Percentiles rank a stretch among this genome's conserved stretches.
These are phyloP conservation scores for Hysterium pulicare DNA, from an alignment of 2,329 filamentous ascomycete species.

Conservation along the genomic window DNA sequence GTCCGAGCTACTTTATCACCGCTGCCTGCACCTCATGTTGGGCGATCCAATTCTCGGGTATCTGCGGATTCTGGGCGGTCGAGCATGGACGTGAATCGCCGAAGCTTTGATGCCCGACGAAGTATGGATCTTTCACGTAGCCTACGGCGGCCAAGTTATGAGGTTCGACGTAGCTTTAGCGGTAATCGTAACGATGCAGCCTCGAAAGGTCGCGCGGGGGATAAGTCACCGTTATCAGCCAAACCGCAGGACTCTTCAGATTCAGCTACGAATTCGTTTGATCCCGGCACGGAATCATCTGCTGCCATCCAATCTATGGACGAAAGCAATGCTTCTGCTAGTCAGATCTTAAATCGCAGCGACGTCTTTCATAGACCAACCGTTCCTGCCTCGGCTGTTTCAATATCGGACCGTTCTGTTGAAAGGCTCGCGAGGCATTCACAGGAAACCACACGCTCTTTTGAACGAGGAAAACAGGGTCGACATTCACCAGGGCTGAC, in stretches of 20 bases:
- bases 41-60: conserved; percentile 35
- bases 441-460: conserved; percentile 38
- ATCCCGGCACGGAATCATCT: conserved; percentile 71
- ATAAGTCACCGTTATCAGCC: conserved; percentile 47
- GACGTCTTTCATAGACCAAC: conserved; percentile 84
- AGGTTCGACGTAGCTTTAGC: conserved; percentile 60
- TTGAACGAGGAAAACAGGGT: conserved; percentile 16
- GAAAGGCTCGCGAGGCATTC: conserved; percentile 26
- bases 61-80: conserved; percentile 44
- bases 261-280: conserved; percentile 71
- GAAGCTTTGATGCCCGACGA: conserved; percentile 40
- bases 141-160: conserved; percentile 40
- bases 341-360: conserved; percentile 82
- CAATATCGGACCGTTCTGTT: conserved; percentile 18
- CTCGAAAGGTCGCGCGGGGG: conserved; percentile 49
- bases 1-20: conserved; percentile 46
- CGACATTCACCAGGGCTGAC: conserved; percentile 11
- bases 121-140: conserved; percentile 51
- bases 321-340: conserved; percentile 75
- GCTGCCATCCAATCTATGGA: conserved; percentile 60
- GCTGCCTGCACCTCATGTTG: conserved; percentile 29
- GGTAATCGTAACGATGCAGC: conserved; percentile 52
- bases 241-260: conserved; percentile 64
- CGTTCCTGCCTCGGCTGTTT: conserved; percentile 39
- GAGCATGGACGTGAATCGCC: conserved; percentile 32